A percentile compares a stretch with the other conserved stretches of the same genome.
These are phyloP conservation scores for Phytopythium delawarense DNA, from an alignment of 352 stramenopile species.

Conservation along the genomic window DNA sequence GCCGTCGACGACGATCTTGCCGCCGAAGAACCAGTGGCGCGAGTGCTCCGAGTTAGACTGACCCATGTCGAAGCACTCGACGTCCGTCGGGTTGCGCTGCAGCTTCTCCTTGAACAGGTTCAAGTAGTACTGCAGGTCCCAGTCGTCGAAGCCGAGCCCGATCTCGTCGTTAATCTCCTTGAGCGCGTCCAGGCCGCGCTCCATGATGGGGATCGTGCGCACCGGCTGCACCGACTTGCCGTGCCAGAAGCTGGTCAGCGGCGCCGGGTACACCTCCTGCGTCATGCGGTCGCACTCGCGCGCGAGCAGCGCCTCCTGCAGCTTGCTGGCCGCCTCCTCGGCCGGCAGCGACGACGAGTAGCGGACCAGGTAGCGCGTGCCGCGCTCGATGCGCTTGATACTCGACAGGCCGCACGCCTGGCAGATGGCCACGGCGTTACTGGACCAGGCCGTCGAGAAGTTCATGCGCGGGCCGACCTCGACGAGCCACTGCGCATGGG, in stretches of 20 bases:
- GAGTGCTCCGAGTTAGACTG: slow-evolving; percentile 99
- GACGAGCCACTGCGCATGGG: slow-evolving; percentile 64
- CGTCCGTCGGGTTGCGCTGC: slow-evolving; percentile 96
- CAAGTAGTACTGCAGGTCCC: slow-evolving; percentile 98
- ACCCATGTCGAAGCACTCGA: slow-evolving; percentile 99
- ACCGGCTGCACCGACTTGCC: slow-evolving; percentile 81
- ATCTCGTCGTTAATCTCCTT: slow-evolving; percentile 94
- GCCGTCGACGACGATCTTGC: slow-evolving; percentile 98
- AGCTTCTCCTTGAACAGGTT: slow-evolving; percentile 97
- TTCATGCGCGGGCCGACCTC: slow-evolving; percentile 98
- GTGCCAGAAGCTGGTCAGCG: slow-evolving; percentile 91
- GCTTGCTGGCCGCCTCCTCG: slow-evolving; percentile 29
- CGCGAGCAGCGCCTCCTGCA: slow-evolving; percentile 61
- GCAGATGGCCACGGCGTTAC: slow-evolving; percentile 97
- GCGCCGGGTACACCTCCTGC: slow-evolving; percentile 92
- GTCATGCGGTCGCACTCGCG: slow-evolving; percentile 96
- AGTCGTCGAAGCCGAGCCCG: slow-evolving; percentile 98
- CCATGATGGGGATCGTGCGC: slow-evolving; percentile 93
- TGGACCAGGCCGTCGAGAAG: slow-evolving; percentile 98
- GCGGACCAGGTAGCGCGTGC: slow-evolving; percentile 87
- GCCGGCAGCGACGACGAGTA: slow-evolving; percentile 35
- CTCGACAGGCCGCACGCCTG: slow-evolving; percentile 87
- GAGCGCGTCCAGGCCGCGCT: slow-evolving; percentile 91
- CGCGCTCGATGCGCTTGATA: slow-evolving; percentile 94
- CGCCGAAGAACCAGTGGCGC: slow-evolving; percentile 99